These are phyloP conservation scores for Byssochlamys sp. DNA, from an alignment of 2,329 filamentous ascomycete species.

Conservation along the genomic window DNA sequence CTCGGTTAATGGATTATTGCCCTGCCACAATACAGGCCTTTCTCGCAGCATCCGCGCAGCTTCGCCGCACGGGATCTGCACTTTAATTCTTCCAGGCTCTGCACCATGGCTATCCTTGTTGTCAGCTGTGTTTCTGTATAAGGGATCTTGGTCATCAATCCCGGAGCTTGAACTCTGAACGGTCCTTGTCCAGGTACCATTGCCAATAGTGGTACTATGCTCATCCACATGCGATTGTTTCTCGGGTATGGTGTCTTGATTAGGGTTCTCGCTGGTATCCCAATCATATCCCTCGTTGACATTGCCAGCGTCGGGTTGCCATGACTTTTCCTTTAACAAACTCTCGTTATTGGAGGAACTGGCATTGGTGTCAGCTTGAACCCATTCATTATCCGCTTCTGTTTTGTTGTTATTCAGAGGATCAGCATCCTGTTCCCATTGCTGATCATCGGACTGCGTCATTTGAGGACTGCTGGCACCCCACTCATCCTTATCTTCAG, in stretches of 20 bases:
- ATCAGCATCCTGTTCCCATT: not conserved
- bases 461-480: not conserved
- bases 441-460: not conserved
- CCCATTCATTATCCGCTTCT: not conserved
- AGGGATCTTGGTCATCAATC: not conserved
- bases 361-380: not conserved
- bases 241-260: not conserved
- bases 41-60: not conserved
- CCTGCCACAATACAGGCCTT: not conserved
- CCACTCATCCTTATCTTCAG: not conserved
- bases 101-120: not conserved
- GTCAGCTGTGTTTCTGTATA: not conserved
- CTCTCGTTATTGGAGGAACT: not conserved
- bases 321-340: not conserved
- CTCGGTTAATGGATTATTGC: not conserved
- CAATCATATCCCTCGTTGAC: not conserved
- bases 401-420: not conserved
- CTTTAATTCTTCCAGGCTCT: not conserved
- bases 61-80: not conserved
- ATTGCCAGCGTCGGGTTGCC: not conserved
- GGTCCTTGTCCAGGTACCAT: not conserved
- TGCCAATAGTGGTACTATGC: not conserved
- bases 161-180: not conserved
- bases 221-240: not conserved
- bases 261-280: not conserved